These are phyloP conservation scores for Passalora sequoiae DNA, from an alignment of 2,329 filamentous ascomycete genomes.

Conservation along the genomic window DNA sequence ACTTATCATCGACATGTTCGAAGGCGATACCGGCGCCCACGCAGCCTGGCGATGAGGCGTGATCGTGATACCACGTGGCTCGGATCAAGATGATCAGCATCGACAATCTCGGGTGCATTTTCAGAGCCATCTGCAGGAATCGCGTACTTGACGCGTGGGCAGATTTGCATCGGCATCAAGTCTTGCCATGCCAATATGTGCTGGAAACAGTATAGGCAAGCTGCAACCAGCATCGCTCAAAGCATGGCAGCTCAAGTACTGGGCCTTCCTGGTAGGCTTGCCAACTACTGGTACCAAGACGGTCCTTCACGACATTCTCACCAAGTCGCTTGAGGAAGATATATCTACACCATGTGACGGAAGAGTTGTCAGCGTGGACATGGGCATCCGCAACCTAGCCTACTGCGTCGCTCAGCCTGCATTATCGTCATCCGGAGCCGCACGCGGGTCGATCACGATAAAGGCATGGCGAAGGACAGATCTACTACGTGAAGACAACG, in stretches of 20 bases:
- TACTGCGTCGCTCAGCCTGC: slow-evolving; percentile 52
- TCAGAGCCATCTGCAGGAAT: too few species aligned
- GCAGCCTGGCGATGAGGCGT: too few species aligned
- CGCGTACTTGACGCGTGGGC: too few species aligned
- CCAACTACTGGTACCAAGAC: slow-evolving; percentile 56
- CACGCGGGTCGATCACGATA: slow-evolving; percentile 22
- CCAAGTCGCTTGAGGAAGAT: slow-evolving; percentile 1
- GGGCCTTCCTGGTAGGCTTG: slow-evolving; percentile 59
- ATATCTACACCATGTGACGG: slow-evolving; percentile 17
- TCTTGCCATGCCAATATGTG: too few species aligned
- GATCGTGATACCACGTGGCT: too few species aligned
- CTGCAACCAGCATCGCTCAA: slow-evolving; percentile 41
- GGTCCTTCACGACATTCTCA: slow-evolving; percentile 39
- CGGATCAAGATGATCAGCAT: too few species aligned
- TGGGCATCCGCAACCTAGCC: slow-evolving; percentile 77
- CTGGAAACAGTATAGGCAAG: too few species aligned
- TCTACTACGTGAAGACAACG: too few species aligned
- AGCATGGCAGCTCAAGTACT: slow-evolving; percentile 50
- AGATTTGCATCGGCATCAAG: too few species aligned
- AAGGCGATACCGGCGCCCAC: too few species aligned
- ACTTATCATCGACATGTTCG: too few species aligned
- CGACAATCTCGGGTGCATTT: too few species aligned
- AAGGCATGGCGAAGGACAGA: slow-evolving; percentile 37
- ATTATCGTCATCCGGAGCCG: slow-evolving; percentile 9
- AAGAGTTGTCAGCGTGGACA: slow-evolving; percentile 71